phyloP scores from a whole-genome alignment of 768 basidiomycete genomes.

The Scleroderma bovista region DNA sequence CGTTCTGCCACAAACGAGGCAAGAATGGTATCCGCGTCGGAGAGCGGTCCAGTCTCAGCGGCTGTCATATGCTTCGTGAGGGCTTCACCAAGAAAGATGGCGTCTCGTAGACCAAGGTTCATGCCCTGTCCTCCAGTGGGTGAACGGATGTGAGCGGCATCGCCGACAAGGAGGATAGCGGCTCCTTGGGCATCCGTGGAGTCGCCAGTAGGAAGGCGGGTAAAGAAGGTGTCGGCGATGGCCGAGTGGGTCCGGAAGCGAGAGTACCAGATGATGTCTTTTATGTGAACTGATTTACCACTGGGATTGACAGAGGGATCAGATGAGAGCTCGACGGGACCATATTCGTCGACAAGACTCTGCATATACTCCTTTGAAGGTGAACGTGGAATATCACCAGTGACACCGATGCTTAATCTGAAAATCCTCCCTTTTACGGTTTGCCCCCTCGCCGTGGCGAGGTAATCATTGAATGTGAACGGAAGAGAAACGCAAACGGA shows the following conservation, averaged over 20 bases:
- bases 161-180: too few relatives aligned
- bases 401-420: slow-evolving; percentile 36
- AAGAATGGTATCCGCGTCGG: slow-evolving; percentile 29
- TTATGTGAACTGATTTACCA: slow-evolving; percentile 26
- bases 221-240: too few relatives aligned
- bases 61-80: slow-evolving; percentile 32
- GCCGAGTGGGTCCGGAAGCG: slow-evolving; percentile 46
- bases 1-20: slow-evolving; percentile 31
- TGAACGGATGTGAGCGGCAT: too few relatives aligned
- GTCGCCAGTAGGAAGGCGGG: too few relatives aligned
- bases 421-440: slow-evolving; percentile 20
- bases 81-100: slow-evolving; percentile 39
- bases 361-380: slow-evolving; percentile 41
- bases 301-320: slow-evolving; percentile 30
- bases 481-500: slow-evolving; percentile 36
- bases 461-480: slow-evolving; percentile 16
- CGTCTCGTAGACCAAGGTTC: slow-evolving; percentile 56
- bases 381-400: slow-evolving; percentile 30
- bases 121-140: slow-evolving; percentile 54
- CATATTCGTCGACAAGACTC: slow-evolving; percentile 35
- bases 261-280: slow-evolving; percentile 39
- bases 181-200: too few relatives aligned
- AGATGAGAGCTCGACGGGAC: slow-evolving; percentile 30
- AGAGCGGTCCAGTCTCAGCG: slow-evolving; percentile 1
- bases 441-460: slow-evolving; percentile 4